A percentile compares a stretch with the other conserved stretches of the same genome.
phyloP scores from a whole-genome alignment of 2,329 filamentous ascomycete species.

The Aureobasidium sp. region DNA sequence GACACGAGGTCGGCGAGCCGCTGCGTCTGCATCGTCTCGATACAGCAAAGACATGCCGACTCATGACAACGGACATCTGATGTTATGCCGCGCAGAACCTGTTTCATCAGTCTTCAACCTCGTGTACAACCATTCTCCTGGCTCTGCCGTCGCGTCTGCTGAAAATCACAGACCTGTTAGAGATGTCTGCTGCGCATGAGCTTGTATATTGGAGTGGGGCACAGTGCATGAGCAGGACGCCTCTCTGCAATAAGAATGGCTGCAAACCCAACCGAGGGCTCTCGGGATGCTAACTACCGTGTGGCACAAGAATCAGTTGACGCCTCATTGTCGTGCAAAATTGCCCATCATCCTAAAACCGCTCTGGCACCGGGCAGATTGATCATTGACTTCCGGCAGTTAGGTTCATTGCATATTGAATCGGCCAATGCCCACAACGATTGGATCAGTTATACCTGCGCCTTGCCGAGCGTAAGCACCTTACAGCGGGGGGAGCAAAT shows the following conservation, averaged over 20 bases:
- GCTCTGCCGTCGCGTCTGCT: not conserved
- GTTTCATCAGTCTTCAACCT: slow-evolving; percentile 4
- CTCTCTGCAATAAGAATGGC: not conserved
- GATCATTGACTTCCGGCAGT: not conserved
- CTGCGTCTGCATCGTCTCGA: not conserved
- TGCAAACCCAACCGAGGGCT: not conserved
- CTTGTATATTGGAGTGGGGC: not conserved
- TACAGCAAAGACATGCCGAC: not conserved
- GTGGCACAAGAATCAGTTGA: not conserved
- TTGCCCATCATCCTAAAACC: not conserved
- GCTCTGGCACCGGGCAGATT: not conserved
- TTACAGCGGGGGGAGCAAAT: not conserved
- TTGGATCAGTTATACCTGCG: not conserved
- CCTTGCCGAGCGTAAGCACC: not conserved
- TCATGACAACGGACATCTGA: not conserved
- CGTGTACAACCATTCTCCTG: not conserved
- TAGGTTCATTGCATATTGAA: not conserved
- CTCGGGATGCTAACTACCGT: not conserved
- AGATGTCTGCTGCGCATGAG: slow-evolving; percentile 1
- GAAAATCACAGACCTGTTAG: not conserved
- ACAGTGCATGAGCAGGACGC: slow-evolving; percentile 4
- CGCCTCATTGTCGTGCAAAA: not conserved
- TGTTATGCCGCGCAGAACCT: not conserved
- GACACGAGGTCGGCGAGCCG: not conserved
- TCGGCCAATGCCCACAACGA: not conserved